Conservation (phyloP, 169 alveolate genomes). For the Amoebophrya sp. region DNA sequence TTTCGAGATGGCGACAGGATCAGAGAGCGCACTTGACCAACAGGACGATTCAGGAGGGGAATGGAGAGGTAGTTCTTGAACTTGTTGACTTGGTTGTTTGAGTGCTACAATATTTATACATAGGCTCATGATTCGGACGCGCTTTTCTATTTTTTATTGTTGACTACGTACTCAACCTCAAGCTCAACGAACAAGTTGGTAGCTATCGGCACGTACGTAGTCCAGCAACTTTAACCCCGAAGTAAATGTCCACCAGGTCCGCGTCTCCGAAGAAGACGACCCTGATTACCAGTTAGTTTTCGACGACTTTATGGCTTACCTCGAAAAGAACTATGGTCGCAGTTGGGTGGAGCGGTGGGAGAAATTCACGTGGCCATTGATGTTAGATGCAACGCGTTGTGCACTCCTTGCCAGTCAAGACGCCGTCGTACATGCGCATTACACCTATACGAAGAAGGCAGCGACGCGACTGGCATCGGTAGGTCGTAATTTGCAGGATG, state of each 20-base stretch:
- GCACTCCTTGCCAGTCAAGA: neutral
- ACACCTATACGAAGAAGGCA: neutral
- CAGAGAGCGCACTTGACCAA: conserved; percentile 15
- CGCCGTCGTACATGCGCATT: neutral
- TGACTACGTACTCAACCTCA: too few relatives aligned
- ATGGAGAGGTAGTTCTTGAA: neutral
- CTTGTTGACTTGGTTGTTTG: too few relatives aligned
- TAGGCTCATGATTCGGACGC: too few relatives aligned
- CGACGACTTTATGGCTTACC: neutral
- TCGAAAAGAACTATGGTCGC: neutral
- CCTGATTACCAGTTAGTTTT: neutral
- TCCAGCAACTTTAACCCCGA: neutral
- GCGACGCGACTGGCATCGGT: neutral
- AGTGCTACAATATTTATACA: too few relatives aligned
- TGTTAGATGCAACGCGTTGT: neutral
- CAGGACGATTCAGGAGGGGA: neutral
- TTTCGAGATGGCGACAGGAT: neutral
- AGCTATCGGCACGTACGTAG: too few relatives aligned
- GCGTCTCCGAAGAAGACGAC: neutral
- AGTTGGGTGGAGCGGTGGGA: neutral
- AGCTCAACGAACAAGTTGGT: too few relatives aligned
- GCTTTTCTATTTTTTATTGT: too few relatives aligned
- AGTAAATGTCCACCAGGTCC: neutral
- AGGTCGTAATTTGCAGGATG: neutral
- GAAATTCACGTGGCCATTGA: neutral